Base-by-base conservation (phyloP, 345 rosid species). In the Hibiscus mutabilis region DNA sequence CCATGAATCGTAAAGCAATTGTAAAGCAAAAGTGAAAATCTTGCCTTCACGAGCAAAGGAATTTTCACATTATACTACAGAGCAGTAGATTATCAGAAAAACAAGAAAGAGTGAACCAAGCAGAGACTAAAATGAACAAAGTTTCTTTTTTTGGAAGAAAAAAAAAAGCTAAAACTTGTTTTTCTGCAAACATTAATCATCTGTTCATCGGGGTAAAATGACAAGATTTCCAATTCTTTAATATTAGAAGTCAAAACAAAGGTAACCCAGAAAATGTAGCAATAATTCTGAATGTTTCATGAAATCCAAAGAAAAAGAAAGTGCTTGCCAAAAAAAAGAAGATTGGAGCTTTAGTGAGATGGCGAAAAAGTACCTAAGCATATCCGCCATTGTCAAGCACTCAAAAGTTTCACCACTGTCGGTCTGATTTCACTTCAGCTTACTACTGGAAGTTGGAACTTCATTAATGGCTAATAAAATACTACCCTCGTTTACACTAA, bases 161-260 rank as follows among this genome's bases (percentile, higher is more conserved):
- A 47, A 14, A 47, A 14, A 15, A 15, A 29, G 40, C 29, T 18
- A 14, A 15, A 15, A 13, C 62, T 58, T 5, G 7, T 60, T 29
- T 29, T n/a, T 15, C 15, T 8, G 6, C 15, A 8, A 60, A 15
- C 19, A 60, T 60, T 2, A 5, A 31, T 29, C 21, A 60, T 60
- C 46, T 7, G n/a, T 60, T 33, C 44, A 31, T 60, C 21, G 0
- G 19, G 24, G 46, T n/a, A n/a, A 61, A 58, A 15, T 6, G 13
- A 14, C 10, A 49, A 49, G 44, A 35, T 19, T 25, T 47, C 18
- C 14, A 13, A 47, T 15, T 46, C 16, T 46, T 35, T n/a, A 62
- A 76, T 72, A 46, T 40, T 22, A 59, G 60, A 71, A 70, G 25
- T 60, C 13, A 59, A 67, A 66, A 75, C 19, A 51, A 51, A 2